These are phyloP conservation scores for Dacryopinax primogenitus DNA, from an alignment of 768 basidiomycete species.

Conservation along the genomic window DNA sequence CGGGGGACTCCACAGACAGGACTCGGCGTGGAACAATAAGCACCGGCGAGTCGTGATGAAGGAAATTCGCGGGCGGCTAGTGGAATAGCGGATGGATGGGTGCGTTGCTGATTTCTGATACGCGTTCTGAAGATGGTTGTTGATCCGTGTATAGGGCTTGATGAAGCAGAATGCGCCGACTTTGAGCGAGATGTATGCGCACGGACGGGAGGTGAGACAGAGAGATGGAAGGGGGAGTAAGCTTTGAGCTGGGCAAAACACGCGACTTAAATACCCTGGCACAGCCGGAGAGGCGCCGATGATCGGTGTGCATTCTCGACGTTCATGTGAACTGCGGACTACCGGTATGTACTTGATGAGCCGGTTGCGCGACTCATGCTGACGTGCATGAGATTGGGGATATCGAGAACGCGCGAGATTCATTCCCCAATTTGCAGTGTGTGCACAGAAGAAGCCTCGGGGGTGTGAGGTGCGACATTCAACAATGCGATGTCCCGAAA, in stretches of 20 bases:
- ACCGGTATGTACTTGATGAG: not conserved
- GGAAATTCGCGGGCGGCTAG: not conserved
- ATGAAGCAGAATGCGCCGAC: not conserved
- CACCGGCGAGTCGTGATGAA: not conserved
- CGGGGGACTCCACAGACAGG: not conserved
- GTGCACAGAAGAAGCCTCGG: constrained; percentile 3
- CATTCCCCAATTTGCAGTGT: not conserved
- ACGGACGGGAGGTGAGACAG: not conserved
- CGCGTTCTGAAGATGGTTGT: not conserved
- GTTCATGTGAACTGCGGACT: not conserved
- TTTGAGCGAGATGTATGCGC: not conserved
- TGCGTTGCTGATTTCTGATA: not conserved
- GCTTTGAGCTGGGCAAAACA: not conserved
- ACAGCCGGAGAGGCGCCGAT: constrained; percentile 7
- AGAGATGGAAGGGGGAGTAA: not conserved
- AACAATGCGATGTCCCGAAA: not conserved
- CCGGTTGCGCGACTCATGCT: not conserved
- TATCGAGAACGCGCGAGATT: not conserved
- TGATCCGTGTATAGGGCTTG: not conserved
- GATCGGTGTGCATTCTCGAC: not conserved
- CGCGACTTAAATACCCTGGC: constrained; percentile 7
- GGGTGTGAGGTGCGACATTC: constrained; percentile 4
- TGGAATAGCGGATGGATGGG: not conserved
- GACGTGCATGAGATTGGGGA: not conserved
- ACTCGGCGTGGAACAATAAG: not conserved